These are phyloP conservation scores for Brettanomyces anomalus DNA, from an alignment of 805 yeast species.

Conservation along the genomic window DNA sequence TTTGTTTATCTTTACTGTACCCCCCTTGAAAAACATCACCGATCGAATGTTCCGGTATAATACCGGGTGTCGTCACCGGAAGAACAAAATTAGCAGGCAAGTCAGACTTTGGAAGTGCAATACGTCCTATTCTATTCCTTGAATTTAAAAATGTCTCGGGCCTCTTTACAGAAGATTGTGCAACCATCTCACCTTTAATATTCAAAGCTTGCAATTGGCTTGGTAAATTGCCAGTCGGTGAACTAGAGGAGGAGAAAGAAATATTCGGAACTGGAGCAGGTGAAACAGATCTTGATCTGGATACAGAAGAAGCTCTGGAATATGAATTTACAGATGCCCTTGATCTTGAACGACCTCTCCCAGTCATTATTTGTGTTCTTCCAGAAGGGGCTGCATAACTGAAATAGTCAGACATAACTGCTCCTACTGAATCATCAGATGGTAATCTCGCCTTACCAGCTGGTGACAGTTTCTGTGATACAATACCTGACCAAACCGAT, in stretches of 20 bases:
- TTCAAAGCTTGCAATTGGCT: too few relatives aligned
- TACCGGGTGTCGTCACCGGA: conserved; percentile 9
- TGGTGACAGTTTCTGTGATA: background rate
- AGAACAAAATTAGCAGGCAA: background rate
- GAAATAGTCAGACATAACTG: conserved; percentile 18
- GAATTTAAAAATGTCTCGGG: too few relatives aligned
- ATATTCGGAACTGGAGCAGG: background rate
- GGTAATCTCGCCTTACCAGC: background rate
- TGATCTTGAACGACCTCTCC: conserved; percentile 2
- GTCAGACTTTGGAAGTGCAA: too few relatives aligned
- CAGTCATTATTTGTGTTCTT: background rate
- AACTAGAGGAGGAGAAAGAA: background rate
- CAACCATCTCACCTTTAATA: too few relatives aligned
- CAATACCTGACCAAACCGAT: background rate
- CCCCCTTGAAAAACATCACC: conserved; percentile 4
- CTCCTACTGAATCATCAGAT: conserved; percentile 2
- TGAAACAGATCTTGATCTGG: background rate
- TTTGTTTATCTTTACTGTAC: background rate
- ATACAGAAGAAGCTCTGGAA: background rate
- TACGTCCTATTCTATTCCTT: too few relatives aligned
- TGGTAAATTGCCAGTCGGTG: conserved; percentile 1
- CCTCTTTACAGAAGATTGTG: too few relatives aligned
- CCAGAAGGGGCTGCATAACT: conserved; percentile 16
- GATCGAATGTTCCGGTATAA: conserved; percentile 5
- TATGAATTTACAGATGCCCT: too few relatives aligned